Evolutionary conservation across 2,329 filamentous ascomycete species (phyloP), one percentile per base, ranked within the genome.

Genomic region (Plenodomus biglobosus): DNA sequence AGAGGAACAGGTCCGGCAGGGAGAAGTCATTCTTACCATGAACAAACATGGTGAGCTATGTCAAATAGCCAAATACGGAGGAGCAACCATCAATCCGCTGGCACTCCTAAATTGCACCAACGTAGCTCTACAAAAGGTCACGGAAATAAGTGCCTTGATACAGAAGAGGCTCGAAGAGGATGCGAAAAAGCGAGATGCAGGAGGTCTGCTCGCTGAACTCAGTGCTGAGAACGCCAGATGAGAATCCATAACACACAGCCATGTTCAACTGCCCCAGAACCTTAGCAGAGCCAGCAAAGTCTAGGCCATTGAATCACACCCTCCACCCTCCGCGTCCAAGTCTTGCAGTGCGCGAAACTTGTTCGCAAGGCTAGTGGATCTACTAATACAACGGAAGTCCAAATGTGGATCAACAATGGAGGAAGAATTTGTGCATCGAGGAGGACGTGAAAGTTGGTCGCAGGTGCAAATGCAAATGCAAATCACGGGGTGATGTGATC

Each of bases 41-140:
- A 96, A 96, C 73, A 85, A 85, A 66, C 87, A 92, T 65, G 92
- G 92, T 19, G 92, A 96, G 75, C 83, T 96, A 35, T 95, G 91
- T 64, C 90, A 95, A 72, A 83, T 96, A 51, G 86, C 91, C 22
- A 99, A 99, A 76, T 83, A 94, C 49, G 92, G 92, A 19, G 94
- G 94, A 20, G 80, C 83, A 17, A 82, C 91, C 0, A 82, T 96
- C 11, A 89, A 96, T 69, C 91, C 92, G 1, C 76, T 92, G 51
- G 78, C 82, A 27, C 75, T 97, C 58, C 76, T 99, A 58, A 83
- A 85, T 60, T 95, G 89, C 73, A 85, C 87, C 1, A 85, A 81
- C 46, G 74, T 86, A 48, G 91, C 92, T 10, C 71, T 92, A 68
- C 79, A 81, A 52, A 95, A 92, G 74, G 89, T 89, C 17, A 90